A percentile compares a stretch with the other conserved stretches of the same genome.
These are phyloP conservation scores for Rhodotorula toruloides DNA, from an alignment of 768 basidiomycete genomes.

Conservation along the genomic window DNA sequence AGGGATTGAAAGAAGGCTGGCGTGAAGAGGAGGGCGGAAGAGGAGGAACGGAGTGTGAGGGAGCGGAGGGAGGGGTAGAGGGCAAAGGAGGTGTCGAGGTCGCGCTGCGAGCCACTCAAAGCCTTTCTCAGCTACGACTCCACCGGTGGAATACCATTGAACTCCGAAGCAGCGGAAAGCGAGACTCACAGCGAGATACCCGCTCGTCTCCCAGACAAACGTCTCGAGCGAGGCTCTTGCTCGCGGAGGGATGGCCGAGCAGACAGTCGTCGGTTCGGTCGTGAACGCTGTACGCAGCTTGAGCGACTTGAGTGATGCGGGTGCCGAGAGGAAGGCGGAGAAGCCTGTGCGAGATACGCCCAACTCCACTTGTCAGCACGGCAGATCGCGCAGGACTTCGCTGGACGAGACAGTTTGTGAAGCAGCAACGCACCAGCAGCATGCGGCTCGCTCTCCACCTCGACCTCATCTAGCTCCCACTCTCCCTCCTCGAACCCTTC, in stretches of 20 bases:
- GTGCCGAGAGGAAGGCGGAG: not conserved
- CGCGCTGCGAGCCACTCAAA: not conserved
- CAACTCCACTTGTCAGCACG: not conserved
- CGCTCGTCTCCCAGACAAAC: not conserved
- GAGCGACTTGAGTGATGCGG: not conserved
- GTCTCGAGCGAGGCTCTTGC: not conserved
- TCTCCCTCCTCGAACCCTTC: not conserved
- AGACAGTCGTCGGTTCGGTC: not conserved
- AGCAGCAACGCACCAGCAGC: not conserved
- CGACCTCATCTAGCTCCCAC: not conserved
- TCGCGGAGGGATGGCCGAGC: not conserved
- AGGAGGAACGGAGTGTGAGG: conserved; percentile 8
- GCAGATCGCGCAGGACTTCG: no score
- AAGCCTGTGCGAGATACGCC: not conserved
- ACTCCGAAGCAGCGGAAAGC: no score
- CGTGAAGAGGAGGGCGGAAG: not conserved
- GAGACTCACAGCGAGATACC: not conserved
- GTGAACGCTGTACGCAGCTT: not conserved
- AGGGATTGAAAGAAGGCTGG: conserved; percentile 4
- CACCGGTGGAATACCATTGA: no score
- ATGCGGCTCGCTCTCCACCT: not conserved
- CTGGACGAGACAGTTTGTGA: no score
- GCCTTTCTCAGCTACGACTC: no score
- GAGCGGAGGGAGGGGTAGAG: not conserved
- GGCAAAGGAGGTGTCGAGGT: conserved; percentile 1